Conservation (phyloP, 495 filamentous ascomycete species). For the Paragyromitra xinjiangensis region DNA sequence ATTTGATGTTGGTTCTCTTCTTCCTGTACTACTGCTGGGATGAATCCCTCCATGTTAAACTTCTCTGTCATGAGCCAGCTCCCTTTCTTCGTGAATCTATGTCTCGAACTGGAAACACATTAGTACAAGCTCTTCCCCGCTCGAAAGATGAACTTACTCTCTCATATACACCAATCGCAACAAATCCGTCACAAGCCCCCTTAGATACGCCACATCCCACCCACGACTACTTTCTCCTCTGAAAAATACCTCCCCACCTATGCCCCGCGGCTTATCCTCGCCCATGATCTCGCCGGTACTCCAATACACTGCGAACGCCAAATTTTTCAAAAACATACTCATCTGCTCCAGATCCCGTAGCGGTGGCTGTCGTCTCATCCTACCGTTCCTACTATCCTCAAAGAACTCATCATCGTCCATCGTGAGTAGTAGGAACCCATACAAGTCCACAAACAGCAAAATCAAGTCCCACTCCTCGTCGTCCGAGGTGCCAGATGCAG, state of each 20-base stretch:
- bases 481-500: conserved; percentile 9
- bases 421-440: conserved; percentile 86
- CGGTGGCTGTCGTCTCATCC: conserved; percentile 62
- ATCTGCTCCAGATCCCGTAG: conserved; percentile 76
- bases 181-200: conserved; percentile 80
- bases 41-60: conserved; percentile 92
- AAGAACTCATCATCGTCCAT: conserved; percentile 94
- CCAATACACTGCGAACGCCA: conserved; percentile 92
- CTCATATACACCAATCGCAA: conserved; percentile 90
- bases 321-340: conserved; percentile 85
- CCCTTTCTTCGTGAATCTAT: conserved; percentile 78
- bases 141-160: conserved; percentile 66
- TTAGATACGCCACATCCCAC: conserved; percentile 70
- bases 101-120: conserved; percentile 68
- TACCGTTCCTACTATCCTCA: conserved; percentile 56
- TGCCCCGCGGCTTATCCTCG: conserved; percentile 62
- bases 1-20: conserved; percentile 80
- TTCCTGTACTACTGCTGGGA: conserved; percentile 83
- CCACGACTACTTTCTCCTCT: not conserved
- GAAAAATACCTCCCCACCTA: conserved; percentile 58
- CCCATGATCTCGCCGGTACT: conserved; percentile 74
- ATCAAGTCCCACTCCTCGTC: conserved; percentile 82
- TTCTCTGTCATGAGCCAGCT: conserved; percentile 96
- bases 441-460: conserved; percentile 91
- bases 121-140: conserved; percentile 22